Conservation (phyloP, 2,329 filamentous ascomycete genomes). For the Capronia americana region DNA sequence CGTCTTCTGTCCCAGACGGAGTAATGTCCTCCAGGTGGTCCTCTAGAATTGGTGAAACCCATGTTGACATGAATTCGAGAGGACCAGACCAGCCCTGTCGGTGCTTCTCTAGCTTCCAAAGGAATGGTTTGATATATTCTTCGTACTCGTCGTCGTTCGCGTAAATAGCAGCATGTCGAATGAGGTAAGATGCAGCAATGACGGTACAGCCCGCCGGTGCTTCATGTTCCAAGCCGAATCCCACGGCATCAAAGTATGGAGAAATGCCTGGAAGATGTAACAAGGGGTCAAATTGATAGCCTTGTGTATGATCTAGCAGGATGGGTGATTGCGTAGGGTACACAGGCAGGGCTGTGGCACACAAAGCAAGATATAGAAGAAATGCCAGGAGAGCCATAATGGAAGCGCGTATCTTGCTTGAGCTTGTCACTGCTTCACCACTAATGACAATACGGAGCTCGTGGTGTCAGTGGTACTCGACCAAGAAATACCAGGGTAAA, state of each 20-base stretch:
- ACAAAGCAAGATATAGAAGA: background rate
- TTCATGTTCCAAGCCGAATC: slow-evolving; percentile 33
- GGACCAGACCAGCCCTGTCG: slow-evolving; percentile 31
- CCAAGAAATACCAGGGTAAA: background rate
- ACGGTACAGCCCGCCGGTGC: slow-evolving; percentile 33
- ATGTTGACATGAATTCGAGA: slow-evolving; percentile 32
- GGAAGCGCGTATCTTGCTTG: background rate
- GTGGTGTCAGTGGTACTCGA: background rate
- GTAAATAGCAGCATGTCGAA: slow-evolving; percentile 35
- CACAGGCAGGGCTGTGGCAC: background rate
- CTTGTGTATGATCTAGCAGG: slow-evolving; percentile 33
- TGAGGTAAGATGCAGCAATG: slow-evolving; percentile 33
- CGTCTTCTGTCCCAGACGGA: slow-evolving; percentile 32
- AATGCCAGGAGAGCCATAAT: background rate
- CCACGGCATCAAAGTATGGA: slow-evolving; percentile 37
- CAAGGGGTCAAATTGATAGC: slow-evolving; percentile 34
- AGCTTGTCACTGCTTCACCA: background rate
- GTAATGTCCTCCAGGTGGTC: slow-evolving; percentile 34
- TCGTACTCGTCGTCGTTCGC: slow-evolving; percentile 37
- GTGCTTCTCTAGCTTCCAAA: slow-evolving; percentile 36
- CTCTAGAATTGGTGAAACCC: slow-evolving; percentile 35
- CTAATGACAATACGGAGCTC: background rate
- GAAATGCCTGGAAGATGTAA: slow-evolving; percentile 35
- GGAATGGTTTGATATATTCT: slow-evolving; percentile 36
- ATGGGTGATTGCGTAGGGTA: slow-evolving; percentile 19